Base-by-base conservation (phyloP, 2,329 filamentous ascomycete species). In the Dactylonectria estremocensis region DNA sequence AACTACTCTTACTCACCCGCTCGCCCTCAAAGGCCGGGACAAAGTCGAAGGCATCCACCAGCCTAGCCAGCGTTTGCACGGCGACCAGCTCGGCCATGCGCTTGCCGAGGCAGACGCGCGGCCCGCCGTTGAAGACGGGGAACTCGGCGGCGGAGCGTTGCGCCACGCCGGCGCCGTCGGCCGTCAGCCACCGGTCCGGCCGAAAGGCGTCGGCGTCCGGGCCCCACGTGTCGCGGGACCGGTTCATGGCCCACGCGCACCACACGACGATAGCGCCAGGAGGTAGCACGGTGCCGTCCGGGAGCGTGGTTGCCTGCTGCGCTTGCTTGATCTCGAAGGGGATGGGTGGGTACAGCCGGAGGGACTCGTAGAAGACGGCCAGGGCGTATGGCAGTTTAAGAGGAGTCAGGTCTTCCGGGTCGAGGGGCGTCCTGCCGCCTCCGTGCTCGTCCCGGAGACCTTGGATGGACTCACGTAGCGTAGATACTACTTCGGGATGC, bases 301-400 rank as follows among this genome's bases (percentile, higher is more conserved):
- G 89, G 2, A 92, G 82, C 0, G 84, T 86, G 3, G 85, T 85
- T 18, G 83, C 77, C 59, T 81, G 76, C 24, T 85, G 83, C 67
- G 85, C 85, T 77, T 92, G 88, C 75, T 90, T 90, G 70, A 92
- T 87, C 74, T 92, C 90, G 67, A 92, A 89, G 1, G 90, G 90
- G 31, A 92, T 87, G 2, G 90, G 89, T 3, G 90, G 90, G 69
- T 88, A 91, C 7, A 92, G 81, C 4, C 90, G 86, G 3, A 92
- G 80, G 2, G 87, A 77, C 74, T 92, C 90, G 77, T 90, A 89
- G 74, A 91, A 91, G 13, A 88, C 84, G 43, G 90, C 88, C 69
- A 87, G 84, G n/a, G 84, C 84, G 75, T 89, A 91, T 3, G 90
- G 89, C 40, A 88, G 74, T 10, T 81, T 76, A 10, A 75, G 52